These are phyloP conservation scores for Ochromonas danica DNA, from an alignment of 108 stramenopile genomes.

Conservation along the genomic window DNA sequence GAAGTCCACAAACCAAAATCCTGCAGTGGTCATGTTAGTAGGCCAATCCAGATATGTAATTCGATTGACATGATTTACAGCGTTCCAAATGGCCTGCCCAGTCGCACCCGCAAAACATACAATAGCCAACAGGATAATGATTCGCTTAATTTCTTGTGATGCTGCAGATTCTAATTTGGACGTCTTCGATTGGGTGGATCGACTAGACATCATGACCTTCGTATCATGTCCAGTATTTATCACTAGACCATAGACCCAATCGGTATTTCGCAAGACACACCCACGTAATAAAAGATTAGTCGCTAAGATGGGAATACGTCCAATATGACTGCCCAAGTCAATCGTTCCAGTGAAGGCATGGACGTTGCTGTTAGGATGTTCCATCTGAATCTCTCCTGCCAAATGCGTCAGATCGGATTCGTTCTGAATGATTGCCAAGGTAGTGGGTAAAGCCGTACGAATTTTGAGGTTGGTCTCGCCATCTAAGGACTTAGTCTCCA, in stretches of 20 bases:
- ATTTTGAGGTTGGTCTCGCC: slow-evolving; percentile 61
- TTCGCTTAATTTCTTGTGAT: slow-evolving; percentile 43
- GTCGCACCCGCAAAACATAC: slow-evolving; percentile 52
- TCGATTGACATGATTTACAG: background rate
- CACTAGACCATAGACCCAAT: slow-evolving; percentile 51
- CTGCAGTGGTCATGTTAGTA: background rate
- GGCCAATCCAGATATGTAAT: slow-evolving; percentile 27
- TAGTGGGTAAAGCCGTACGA: slow-evolving; percentile 34
- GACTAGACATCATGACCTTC: slow-evolving; percentile 54
- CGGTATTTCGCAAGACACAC: slow-evolving; percentile 58
- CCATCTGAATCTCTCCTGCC: slow-evolving; percentile 36
- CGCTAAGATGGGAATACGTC: slow-evolving; percentile 20
- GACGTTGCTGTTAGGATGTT: slow-evolving; percentile 54
- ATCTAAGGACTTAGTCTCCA: slow-evolving; percentile 56
- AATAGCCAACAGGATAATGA: slow-evolving; percentile 43
- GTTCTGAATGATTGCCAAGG: background rate
- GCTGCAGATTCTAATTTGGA: background rate
- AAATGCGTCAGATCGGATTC: background rate
- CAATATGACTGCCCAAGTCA: background rate
- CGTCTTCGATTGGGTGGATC: slow-evolving; percentile 37
- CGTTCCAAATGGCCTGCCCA: slow-evolving; percentile 37
- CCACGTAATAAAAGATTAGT: slow-evolving; percentile 56
- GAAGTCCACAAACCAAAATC: slow-evolving; percentile 42
- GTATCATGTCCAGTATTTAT: slow-evolving; percentile 61
- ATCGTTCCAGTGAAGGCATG: slow-evolving; percentile 42